Evolutionary conservation across 306 rosid genomes (phyloP), one percentile per base, ranked within the genome.

Genomic region (Vigna unguiculata): DNA sequence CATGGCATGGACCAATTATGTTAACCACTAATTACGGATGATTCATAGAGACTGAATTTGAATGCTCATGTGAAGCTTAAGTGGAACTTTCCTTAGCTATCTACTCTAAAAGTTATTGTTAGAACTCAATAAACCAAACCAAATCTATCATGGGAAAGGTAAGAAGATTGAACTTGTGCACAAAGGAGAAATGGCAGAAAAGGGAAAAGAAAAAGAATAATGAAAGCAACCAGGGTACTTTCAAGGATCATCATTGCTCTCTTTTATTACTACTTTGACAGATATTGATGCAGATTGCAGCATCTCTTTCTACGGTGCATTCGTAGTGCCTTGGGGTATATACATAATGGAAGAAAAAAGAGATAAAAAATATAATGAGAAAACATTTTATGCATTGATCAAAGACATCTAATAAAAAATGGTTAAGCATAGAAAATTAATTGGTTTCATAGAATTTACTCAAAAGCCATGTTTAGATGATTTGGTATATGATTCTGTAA

Each of bases 221-320:
- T 45, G 84, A 82, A 82, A 71, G 71, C 77, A 46, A 78, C 75
- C 54, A 74, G 77, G 68, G 65, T 65, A 82, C 86, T 85, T 85
- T 78, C 79, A 79, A 65, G 82, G 73, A 75, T 82, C 79, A 85
- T 82, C 82, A 82, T 82, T 75, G 79, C 80, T 75, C 74, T 75
- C 82, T 85, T 85, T 85, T 85, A 78, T 82, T 82, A 71, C 60
- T 71, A 64, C 66, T 75, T 85, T 78, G 74, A 63, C 60, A 75
- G 40, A 38, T 69, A 69, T 72, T 54, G 13, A 13, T 75, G 58
- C 3, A 52, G 67, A 63, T 68, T 59, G 46, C 66, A 60, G 38
- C 64, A 36, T 74, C 72, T 58, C 67, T 64, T 20, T 71, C 73
- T 71, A 32, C 28, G 45, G 58, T 46, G 72, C 10, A 71, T 58